Evolutionary conservation across 2,329 filamentous ascomycete genomes (phyloP).

Genomic region (Ophiostoma angusticollis): DNA sequence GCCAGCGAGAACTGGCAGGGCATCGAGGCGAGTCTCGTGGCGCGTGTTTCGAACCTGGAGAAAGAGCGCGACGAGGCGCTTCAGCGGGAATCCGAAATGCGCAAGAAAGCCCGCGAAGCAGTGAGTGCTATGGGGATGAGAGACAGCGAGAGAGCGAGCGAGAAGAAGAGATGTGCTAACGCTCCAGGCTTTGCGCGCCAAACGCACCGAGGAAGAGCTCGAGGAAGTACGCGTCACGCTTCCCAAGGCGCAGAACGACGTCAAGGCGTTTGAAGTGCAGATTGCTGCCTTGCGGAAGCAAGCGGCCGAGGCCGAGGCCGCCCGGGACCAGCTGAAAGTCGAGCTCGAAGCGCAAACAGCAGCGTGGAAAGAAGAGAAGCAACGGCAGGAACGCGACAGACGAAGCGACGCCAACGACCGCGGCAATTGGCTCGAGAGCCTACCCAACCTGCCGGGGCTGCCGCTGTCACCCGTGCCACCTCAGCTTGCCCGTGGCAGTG

Average conservation of each 20-base stretch:
- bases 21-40: slow-evolving; percentile 75
- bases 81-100: slow-evolving; percentile 71
- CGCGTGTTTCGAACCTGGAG: slow-evolving; percentile 65
- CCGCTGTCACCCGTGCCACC: slow-evolving; percentile 20
- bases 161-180: slow-evolving; percentile 17
- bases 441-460: slow-evolving; percentile 33
- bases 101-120: slow-evolving; percentile 78
- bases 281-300: slow-evolving; percentile 50
- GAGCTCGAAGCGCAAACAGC: slow-evolving; percentile 38
- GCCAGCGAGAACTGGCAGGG: slow-evolving; percentile 97
- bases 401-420: slow-evolving; percentile 24
- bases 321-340: slow-evolving; percentile 41
- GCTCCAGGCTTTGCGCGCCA: slow-evolving; percentile 41
- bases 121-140: slow-evolving; percentile 34
- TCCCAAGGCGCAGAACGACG: slow-evolving; percentile 51
- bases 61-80: slow-evolving; percentile 81
- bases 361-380: slow-evolving; percentile 21
- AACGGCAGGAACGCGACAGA: slow-evolving; percentile 7
- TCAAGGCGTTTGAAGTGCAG: slow-evolving; percentile 45
- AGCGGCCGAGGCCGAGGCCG: slow-evolving; percentile 52
- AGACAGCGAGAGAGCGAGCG: not conserved
- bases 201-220: slow-evolving; percentile 69
- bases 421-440: slow-evolving; percentile 42
- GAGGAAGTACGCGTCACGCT: slow-evolving; percentile 54
- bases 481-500: slow-evolving; percentile 17